Base-by-base conservation (phyloP, 192 early-diverging fungal genomes). In the Paraglomus brasilianum region DNA sequence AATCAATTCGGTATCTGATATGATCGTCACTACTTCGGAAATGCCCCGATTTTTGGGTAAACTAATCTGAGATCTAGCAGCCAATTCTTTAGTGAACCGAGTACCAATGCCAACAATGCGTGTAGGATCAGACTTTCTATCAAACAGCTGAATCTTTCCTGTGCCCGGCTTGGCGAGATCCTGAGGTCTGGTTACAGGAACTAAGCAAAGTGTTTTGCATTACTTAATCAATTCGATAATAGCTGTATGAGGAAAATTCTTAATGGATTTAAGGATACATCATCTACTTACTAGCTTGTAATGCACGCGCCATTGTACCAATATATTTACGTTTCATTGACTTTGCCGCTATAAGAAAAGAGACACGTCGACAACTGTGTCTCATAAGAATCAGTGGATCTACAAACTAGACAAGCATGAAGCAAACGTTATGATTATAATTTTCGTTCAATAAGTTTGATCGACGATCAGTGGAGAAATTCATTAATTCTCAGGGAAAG, bases 121-220 rank as follows among this genome's bases (percentile, higher is more conserved):
- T n/a, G 85, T 77, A 6, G 91, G 91, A 41, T 91, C 83, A 5
- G 81, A 74, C 69, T 86, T 82, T 39, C 81, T 77, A 74, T 93
- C 87, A 5, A 83, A 63, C 3, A 93, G 74, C 45, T 80, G 78
- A 62, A 98, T 87, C 39, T 71, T 81, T 22, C 95, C 95, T 49
- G 75, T 74, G 7, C 92, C 92, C n/a, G 59, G 56, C 51, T 83
- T 83, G 38, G 89, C 90, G 45, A 93, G 74, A 81, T 99, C 97
- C 77, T 98, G 95, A 64, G 95, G 90, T 47, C 97, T 83, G 51
- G 88, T 86, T 14, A 99, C 97, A 8, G 95, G 92, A 74, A 99
- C 91, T 93, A 21, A 14, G 39, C 64, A 72, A 57, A 3, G 38
- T n/a, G 45, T 38, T 19, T 39, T 50, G 36, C 11, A 51, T n/a